Conservation (phyloP, 768 basidiomycete genomes). For the Tylopilus felleus region DNA sequence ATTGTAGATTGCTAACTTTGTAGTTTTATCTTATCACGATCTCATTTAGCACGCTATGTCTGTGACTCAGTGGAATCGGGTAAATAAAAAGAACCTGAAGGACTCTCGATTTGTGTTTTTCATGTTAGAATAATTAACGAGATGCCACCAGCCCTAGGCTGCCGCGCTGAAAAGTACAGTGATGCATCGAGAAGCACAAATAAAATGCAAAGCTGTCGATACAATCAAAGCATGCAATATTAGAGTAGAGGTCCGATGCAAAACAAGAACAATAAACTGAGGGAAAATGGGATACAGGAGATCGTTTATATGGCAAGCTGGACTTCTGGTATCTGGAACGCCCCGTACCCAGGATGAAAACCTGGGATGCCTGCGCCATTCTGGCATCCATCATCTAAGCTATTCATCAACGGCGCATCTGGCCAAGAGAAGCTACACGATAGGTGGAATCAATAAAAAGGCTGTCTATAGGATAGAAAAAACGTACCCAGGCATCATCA, state of each 20-base stretch:
- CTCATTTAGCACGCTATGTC: neutral
- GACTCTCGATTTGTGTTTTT: neutral
- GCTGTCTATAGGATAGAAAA: neutral
- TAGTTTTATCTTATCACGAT: neutral
- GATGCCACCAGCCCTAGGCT: neutral
- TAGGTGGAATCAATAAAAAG: neutral
- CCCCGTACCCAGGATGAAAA: slow-evolving; percentile 18
- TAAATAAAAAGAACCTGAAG: neutral
- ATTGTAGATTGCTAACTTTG: too few relatives aligned
- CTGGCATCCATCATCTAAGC: slow-evolving; percentile 15
- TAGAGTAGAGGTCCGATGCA: neutral
- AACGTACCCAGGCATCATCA: slow-evolving; percentile 77
- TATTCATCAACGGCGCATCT: slow-evolving; percentile 24
- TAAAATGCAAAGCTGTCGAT: neutral
- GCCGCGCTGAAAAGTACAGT: neutral
- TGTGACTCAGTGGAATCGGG: too few relatives aligned
- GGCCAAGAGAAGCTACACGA: slow-evolving; percentile 32
- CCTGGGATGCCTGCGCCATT: slow-evolving; percentile 16
- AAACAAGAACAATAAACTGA: neutral
- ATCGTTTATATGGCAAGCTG: slow-evolving; percentile 25
- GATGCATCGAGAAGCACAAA: neutral
- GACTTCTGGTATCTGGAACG: slow-evolving; percentile 16
- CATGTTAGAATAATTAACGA: neutral
- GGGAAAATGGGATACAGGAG: neutral
- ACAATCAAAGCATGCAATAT: neutral